Evolutionary conservation across 495 filamentous ascomycete genomes (phyloP), one percentile per base, ranked within the genome.

Genomic region (Trichoderma reesei): DNA sequence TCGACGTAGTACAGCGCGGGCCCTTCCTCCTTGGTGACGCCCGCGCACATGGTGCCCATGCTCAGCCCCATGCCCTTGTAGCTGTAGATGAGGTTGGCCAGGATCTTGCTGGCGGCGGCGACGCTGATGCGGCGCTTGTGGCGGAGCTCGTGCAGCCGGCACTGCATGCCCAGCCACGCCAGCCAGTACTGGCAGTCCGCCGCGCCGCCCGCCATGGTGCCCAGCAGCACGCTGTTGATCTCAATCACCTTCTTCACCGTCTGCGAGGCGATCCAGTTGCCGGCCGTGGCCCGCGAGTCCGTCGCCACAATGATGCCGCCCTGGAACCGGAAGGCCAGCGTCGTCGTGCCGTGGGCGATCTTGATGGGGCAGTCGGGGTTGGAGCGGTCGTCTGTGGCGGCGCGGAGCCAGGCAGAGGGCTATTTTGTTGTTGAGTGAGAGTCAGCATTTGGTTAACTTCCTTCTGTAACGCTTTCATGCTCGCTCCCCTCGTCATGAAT

Each of bases 121-220:
- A 98, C 94, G 60, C 90, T 91, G 79, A 98, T 98, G 69, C 94
- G 90, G 73, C 92, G 93, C 81, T 98, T 98, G 83, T 98, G 94
- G 66, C 94, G 91, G 69, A 98, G 93, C 80, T 98, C 94, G 78
- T 98, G 94, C 66, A 98, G 88, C 61, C 94, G 93, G 79, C 94
- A 98, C 81, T 98, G 91, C 87, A 98, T 95, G 65, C 94, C 94
- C 67, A 98, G 83, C 83, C 96, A 98, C 72, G 90, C 90, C 68
- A 98, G 88, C 94, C 94, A 98, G 82, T 96, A 98, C 86, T 98
- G 94, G 79, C 94, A 98, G 80, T 98, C 94, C 71, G 94, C 94
- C 71, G 94, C 94, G 79, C 95, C 95, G 73, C 94, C 94, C 65
- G 94, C 94, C 94, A 98, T 97, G 66, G 94, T 98, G 54, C 95